Evolutionary conservation across 2,329 filamentous ascomycete species (phyloP).

Genomic region (Diaporthe vexans): DNA sequence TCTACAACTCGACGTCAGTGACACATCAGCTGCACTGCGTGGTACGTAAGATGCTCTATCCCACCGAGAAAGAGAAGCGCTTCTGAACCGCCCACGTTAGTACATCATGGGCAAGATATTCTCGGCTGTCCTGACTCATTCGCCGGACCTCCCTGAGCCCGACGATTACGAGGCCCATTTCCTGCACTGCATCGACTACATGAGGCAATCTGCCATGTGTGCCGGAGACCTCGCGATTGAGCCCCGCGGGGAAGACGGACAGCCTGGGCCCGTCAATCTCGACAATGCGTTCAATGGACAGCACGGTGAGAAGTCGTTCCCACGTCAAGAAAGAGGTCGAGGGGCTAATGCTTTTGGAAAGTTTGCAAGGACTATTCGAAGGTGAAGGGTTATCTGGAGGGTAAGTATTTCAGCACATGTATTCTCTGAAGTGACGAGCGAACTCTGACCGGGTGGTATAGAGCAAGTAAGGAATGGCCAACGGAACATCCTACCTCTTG

Average conservation of each 20-base stretch:
- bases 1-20: conserved; percentile 57
- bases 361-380: conserved; percentile 47
- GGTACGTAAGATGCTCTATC: conserved; percentile 44
- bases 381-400: conserved; percentile 44
- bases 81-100: conserved; percentile 38
- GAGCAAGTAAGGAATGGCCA: conserved; percentile 33
- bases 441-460: neutral
- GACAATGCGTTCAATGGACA: conserved; percentile 46
- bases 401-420: conserved; percentile 39
- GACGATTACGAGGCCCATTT: conserved; percentile 53
- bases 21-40: conserved; percentile 59
- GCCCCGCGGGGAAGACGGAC: conserved; percentile 44
- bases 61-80: neutral
- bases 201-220: conserved; percentile 48
- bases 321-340: too few species aligned
- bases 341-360: conserved; percentile 28
- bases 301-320: conserved; percentile 42
- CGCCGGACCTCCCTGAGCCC: conserved; percentile 32
- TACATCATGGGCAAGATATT: conserved; percentile 54
- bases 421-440: neutral
- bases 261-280: conserved; percentile 44
- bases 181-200: conserved; percentile 52
- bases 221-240: conserved; percentile 46
- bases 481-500: conserved; percentile 37
- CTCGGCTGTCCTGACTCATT: conserved; percentile 44